Conservation (phyloP, 2,329 filamentous ascomycete genomes). For the Trichophyton verrucosum region DNA sequence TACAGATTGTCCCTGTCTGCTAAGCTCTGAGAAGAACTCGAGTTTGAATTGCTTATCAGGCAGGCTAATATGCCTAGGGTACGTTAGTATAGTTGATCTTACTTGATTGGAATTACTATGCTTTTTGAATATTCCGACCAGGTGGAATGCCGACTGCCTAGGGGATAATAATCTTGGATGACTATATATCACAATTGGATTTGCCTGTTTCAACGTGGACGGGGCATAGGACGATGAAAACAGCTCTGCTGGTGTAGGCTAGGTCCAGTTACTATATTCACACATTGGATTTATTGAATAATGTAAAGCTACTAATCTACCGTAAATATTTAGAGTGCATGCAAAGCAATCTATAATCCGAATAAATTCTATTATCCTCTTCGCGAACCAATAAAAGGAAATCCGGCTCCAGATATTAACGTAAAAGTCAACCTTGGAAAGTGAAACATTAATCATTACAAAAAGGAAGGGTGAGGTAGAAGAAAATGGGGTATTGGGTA, state of each 20-base stretch:
- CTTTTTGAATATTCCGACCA: background rate
- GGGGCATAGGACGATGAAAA: too few relatives aligned
- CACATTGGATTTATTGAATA: background rate
- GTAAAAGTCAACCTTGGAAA: background rate
- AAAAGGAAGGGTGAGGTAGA: background rate
- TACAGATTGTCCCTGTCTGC: background rate
- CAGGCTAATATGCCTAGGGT: background rate
- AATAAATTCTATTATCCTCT: background rate
- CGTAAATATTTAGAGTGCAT: background rate
- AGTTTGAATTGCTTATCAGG: background rate
- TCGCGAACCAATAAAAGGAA: background rate
- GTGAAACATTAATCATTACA: background rate
- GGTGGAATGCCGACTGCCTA: background rate
- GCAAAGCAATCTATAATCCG: background rate
- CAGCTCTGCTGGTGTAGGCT: too few relatives aligned
- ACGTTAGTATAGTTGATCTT: constrained; percentile 8
- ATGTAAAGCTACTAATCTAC: background rate
- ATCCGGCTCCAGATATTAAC: background rate
- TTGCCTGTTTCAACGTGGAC: too few relatives aligned
- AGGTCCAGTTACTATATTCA: background rate
- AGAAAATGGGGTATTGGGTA: background rate
- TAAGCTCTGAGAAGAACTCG: background rate
- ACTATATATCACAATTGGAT: too few relatives aligned
- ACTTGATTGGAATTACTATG: background rate
- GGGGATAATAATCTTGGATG: too few relatives aligned